Evolutionary conservation across 768 basidiomycete genomes (phyloP).

Genomic region (Lepiota brunneoincarnata): DNA sequence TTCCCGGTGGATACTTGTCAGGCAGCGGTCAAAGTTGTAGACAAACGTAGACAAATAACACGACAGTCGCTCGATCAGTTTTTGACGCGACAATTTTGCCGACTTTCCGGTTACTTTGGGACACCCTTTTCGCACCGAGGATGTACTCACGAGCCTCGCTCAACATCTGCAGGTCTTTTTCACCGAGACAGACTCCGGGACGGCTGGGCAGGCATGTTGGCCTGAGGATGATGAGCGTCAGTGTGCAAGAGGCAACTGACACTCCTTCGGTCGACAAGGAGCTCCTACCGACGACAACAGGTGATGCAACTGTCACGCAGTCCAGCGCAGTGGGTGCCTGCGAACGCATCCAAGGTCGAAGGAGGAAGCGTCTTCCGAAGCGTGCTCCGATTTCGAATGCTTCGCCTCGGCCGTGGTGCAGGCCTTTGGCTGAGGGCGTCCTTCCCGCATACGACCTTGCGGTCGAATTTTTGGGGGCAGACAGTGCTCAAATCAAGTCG

Average conservation of each 20-base stretch:
- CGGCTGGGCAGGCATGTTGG: neutral
- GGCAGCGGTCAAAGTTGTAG: neutral
- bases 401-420: slow-evolving; percentile 59
- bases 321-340: neutral
- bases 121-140: neutral
- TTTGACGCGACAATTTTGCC: neutral
- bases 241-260: neutral
- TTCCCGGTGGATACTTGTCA: no score
- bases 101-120: neutral
- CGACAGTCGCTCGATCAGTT: neutral
- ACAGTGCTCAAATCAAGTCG: slow-evolving; percentile 48
- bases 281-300: slow-evolving; percentile 1
- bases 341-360: slow-evolving; percentile 26
- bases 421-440: slow-evolving; percentile 58
- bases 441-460: slow-evolving; percentile 87
- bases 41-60: slow-evolving; percentile 13
- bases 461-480: slow-evolving; percentile 61
- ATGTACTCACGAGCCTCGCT: neutral
- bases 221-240: slow-evolving; percentile 1
- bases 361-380: slow-evolving; percentile 21
- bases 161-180: neutral
- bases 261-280: neutral
- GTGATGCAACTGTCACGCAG: neutral
- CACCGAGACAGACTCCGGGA: slow-evolving; percentile 1
- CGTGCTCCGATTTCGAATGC: slow-evolving; percentile 52